Percentiles rank a stretch among this genome's conserved stretches.
phyloP scores from a whole-genome alignment of 768 basidiomycete genomes.

The Lyophyllum atratum region DNA sequence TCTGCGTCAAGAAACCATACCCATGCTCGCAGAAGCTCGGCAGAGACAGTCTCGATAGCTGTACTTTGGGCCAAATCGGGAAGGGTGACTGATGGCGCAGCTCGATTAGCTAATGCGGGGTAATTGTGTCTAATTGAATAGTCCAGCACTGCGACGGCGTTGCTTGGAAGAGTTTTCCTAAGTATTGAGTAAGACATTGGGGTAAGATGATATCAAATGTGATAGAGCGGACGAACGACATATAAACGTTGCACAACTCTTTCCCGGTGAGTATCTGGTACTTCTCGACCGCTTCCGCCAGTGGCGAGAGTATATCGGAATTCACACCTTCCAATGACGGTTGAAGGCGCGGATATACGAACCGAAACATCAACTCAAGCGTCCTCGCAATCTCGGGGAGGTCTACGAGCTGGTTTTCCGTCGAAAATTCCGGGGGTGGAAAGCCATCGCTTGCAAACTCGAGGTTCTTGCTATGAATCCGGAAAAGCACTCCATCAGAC shows the following conservation, averaged over 20 bases:
- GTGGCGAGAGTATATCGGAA: conserved; percentile 6
- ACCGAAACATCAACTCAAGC: conserved; percentile 20
- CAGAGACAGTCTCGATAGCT: not conserved
- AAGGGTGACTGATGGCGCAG: conserved; percentile 16
- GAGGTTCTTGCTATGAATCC: conserved; percentile 15
- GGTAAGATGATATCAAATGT: not conserved
- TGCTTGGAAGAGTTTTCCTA: conserved; percentile 13
- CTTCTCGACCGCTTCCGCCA: conserved; percentile 23
- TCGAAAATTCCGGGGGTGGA: conserved; percentile 6
- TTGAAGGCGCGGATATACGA: conserved; percentile 16
- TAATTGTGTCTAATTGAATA: conserved; percentile 19
- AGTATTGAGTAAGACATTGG: not conserved
- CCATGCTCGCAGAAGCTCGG: not conserved
- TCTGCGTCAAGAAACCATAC: not conserved
- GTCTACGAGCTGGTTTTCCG: conserved; percentile 4
- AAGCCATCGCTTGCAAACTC: conserved; percentile 12
- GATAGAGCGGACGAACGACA: conserved; percentile 13
- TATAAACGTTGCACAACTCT: conserved; percentile 19
- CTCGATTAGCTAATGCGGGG: conserved; percentile 8
- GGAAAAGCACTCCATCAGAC: conserved; percentile 8
- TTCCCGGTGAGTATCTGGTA: conserved; percentile 21
- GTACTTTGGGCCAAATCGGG: not conserved
- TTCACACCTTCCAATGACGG: conserved; percentile 4
- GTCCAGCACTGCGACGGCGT: conserved; percentile 14
- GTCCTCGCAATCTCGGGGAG: conserved; percentile 13